phyloP scores from a whole-genome alignment of 495 filamentous ascomycete genomes.

The Astrothelium subdiscretum region DNA sequence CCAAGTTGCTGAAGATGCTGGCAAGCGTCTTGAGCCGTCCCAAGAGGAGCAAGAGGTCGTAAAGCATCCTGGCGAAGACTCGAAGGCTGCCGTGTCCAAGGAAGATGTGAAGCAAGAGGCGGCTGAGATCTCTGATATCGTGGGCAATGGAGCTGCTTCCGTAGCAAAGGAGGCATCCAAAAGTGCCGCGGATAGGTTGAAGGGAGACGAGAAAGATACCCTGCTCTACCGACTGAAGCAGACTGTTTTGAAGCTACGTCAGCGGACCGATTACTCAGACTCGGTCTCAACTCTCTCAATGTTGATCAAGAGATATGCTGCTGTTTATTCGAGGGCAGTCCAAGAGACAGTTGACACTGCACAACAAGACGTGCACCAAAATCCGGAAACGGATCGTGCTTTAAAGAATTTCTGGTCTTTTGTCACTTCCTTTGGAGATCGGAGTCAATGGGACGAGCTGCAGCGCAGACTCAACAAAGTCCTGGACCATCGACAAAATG shows the following conservation, averaged over 20 bases:
- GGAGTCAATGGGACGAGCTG: slow-evolving; percentile 61
- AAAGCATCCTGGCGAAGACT: slow-evolving; percentile 45
- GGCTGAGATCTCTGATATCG: slow-evolving; percentile 48
- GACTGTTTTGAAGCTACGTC: slow-evolving; percentile 60
- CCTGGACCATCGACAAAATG: slow-evolving; percentile 59
- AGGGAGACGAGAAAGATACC: slow-evolving; percentile 58
- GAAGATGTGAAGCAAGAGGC: slow-evolving; percentile 53
- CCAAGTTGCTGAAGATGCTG: slow-evolving; percentile 57
- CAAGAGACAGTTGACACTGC: slow-evolving; percentile 49
- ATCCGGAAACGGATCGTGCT: slow-evolving; percentile 63
- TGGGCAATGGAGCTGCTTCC: slow-evolving; percentile 50
- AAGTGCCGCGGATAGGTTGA: slow-evolving; percentile 56
- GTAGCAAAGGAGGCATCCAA: slow-evolving; percentile 54
- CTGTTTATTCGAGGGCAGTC: slow-evolving; percentile 60
- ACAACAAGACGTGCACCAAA: slow-evolving; percentile 58
- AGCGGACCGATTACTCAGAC: slow-evolving; percentile 69
- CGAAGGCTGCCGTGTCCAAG: slow-evolving; percentile 38
- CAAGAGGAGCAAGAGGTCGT: slow-evolving; percentile 45
- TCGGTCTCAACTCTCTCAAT: slow-evolving; percentile 68
- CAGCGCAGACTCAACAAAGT: slow-evolving; percentile 55
- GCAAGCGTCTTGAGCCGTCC: slow-evolving; percentile 57
- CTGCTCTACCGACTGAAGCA: slow-evolving; percentile 64
- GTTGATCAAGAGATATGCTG: slow-evolving; percentile 67
- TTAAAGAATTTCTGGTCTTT: slow-evolving; percentile 66
- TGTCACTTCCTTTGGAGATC: slow-evolving; percentile 65